phyloP scores from a whole-genome alignment of 768 basidiomycete species.

The Lactarius indigo region DNA sequence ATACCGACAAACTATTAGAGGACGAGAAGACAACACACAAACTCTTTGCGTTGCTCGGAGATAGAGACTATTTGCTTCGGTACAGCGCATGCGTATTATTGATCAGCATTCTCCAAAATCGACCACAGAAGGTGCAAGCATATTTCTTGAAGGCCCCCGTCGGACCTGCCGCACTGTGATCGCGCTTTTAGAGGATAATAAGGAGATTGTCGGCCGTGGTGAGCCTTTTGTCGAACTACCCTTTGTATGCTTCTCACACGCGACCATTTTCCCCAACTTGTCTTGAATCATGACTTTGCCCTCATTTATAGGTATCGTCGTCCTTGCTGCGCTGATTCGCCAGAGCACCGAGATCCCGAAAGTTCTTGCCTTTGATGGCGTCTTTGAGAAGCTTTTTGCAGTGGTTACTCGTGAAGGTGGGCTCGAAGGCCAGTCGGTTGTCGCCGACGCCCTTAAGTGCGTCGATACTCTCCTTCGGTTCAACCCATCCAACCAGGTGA shows the following conservation, averaged over 20 bases:
- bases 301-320: constrained; percentile 66
- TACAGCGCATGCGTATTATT: constrained; percentile 83
- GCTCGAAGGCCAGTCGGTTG: constrained; percentile 83
- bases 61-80: constrained; percentile 79
- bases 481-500: constrained; percentile 92
- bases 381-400: constrained; percentile 92
- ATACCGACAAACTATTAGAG: constrained; percentile 76
- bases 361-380: constrained; percentile 93
- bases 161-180: constrained; percentile 72
- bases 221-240: constrained; percentile 28
- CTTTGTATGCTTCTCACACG: not conserved
- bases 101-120: constrained; percentile 73
- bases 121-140: constrained; percentile 78
- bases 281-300: not conserved
- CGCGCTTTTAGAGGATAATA: constrained; percentile 73
- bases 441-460: constrained; percentile 81
- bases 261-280: not conserved
- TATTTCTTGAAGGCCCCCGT: constrained; percentile 86
- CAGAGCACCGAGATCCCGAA: constrained; percentile 95
- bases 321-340: constrained; percentile 75
- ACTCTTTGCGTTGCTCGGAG: constrained; percentile 71
- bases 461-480: constrained; percentile 85
- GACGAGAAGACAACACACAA: constrained; percentile 70
- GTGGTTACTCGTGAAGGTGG: constrained; percentile 87
- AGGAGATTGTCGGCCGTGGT: constrained; percentile 90